Conservation (phyloP, 2,329 filamentous ascomycete species). For the Chaetothyriales sp. region DNA sequence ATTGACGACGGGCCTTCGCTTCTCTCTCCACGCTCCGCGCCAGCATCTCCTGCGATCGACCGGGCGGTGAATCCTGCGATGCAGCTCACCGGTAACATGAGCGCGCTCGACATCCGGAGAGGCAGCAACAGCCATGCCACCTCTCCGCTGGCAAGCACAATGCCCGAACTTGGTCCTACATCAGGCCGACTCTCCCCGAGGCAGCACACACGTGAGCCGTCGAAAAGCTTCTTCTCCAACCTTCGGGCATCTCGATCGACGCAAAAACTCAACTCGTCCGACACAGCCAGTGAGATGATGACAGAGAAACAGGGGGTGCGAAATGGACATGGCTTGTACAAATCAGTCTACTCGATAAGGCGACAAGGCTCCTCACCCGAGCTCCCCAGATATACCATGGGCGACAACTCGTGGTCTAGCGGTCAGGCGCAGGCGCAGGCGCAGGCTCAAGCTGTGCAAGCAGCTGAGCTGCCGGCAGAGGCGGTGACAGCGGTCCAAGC, state of each 20-base stretch:
- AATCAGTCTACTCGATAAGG: constrained; percentile 23
- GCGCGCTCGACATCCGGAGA: background rate
- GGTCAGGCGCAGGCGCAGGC: background rate
- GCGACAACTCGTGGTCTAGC: background rate
- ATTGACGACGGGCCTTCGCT: background rate
- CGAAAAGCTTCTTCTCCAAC: constrained; percentile 32
- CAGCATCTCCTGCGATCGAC: constrained; percentile 10
- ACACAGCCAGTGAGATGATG: constrained; percentile 23
- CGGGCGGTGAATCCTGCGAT: background rate
- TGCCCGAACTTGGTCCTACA: constrained; percentile 31
- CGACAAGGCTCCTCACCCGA: constrained; percentile 30
- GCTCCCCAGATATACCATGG: constrained; percentile 19
- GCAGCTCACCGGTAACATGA: background rate
- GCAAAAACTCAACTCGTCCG: constrained; percentile 27
- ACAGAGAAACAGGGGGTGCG: constrained; percentile 13
- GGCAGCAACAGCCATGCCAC: constrained; percentile 14
- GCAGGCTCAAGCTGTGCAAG: background rate
- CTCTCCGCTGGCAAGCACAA: constrained; percentile 31
- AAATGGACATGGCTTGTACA: constrained; percentile 30
- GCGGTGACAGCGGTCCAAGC: background rate
- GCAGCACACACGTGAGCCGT: constrained; percentile 30
- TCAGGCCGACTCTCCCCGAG: constrained; percentile 22
- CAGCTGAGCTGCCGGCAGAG: no score
- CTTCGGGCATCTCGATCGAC: constrained; percentile 33
- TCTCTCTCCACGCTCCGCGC: constrained; percentile 9